Conservation (phyloP, 2,329 filamentous ascomycete genomes). For the Botrytis byssoidea region DNA sequence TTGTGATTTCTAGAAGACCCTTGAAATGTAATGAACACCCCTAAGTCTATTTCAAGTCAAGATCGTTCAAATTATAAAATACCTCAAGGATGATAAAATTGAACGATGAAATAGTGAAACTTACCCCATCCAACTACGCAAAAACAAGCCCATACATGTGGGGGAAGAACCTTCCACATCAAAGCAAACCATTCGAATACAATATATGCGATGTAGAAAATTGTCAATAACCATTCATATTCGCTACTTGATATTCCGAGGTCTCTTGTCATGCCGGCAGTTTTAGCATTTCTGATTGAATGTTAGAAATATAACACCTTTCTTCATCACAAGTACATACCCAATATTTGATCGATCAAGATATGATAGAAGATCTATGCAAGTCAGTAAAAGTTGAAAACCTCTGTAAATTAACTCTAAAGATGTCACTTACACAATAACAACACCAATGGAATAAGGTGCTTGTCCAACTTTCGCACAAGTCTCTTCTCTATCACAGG, state of each 20-base stretch:
- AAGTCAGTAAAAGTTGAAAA: neutral
- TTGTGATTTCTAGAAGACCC: neutral
- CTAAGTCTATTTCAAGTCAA: neutral
- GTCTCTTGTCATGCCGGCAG: slow-evolving; percentile 52
- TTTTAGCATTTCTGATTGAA: slow-evolving; percentile 48
- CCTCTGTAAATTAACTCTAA: neutral
- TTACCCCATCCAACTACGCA: slow-evolving; percentile 40
- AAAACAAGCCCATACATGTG: slow-evolving; percentile 42
- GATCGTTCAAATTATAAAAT: neutral
- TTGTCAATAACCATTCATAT: slow-evolving; percentile 44
- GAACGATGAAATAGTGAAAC: neutral
- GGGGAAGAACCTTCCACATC: slow-evolving; percentile 43
- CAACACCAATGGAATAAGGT: slow-evolving; percentile 47
- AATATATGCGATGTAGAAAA: slow-evolving; percentile 44
- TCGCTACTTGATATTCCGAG: slow-evolving; percentile 46
- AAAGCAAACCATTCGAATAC: slow-evolving; percentile 43
- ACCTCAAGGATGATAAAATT: neutral
- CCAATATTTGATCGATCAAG: slow-evolving; percentile 52
- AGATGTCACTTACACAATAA: slow-evolving; percentile 23
- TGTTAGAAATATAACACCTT: slow-evolving; percentile 4
- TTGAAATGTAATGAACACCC: too few relatives aligned
- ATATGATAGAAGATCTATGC: slow-evolving; percentile 46
- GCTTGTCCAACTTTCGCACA: slow-evolving; percentile 57
- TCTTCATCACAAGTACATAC: slow-evolving; percentile 29
- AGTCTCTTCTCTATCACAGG: slow-evolving; percentile 46